Evolutionary conservation across 2,329 filamentous ascomycete genomes (phyloP).

Genomic region (Cercospora sp.): DNA sequence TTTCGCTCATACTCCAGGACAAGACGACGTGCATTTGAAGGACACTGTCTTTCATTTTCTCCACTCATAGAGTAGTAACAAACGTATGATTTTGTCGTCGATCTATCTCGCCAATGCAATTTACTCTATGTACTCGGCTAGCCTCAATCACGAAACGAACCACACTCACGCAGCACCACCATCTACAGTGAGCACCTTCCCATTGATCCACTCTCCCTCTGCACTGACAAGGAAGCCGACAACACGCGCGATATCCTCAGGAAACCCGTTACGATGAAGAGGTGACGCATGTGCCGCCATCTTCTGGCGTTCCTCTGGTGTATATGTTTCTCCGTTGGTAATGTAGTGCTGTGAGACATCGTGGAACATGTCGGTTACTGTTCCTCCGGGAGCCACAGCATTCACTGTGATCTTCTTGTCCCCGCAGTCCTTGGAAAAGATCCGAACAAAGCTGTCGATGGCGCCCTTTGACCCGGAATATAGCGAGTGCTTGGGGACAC

Average conservation of each 20-base stretch:
- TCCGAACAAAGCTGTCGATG: conserved; percentile 59
- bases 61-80: background rate
- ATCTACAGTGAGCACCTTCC: conserved; percentile 46
- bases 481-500: conserved; percentile 51
- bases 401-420: conserved; percentile 56
- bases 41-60: background rate
- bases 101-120: background rate
- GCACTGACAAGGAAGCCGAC: conserved; percentile 58
- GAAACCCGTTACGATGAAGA: conserved; percentile 61
- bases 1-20: background rate
- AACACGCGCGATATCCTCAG: conserved; percentile 63
- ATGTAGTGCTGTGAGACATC: conserved; percentile 62
- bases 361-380: conserved; percentile 59
- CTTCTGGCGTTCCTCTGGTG: background rate
- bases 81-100: background rate
- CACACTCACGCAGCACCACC: conserved; percentile 4
- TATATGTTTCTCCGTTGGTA: conserved; percentile 50
- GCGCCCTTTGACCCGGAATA: conserved; percentile 60
- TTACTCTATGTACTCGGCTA: background rate
- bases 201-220: conserved; percentile 54
- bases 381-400: conserved; percentile 55
- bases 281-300: conserved; percentile 48
- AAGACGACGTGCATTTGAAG: background rate
- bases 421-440: conserved; percentile 58
- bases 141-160: background rate